A percentile compares a stretch with the other conserved stretches of the same genome.
Conservation (phyloP, 164 flowering plant genomes). For the Tetracentron sinense region DNA sequence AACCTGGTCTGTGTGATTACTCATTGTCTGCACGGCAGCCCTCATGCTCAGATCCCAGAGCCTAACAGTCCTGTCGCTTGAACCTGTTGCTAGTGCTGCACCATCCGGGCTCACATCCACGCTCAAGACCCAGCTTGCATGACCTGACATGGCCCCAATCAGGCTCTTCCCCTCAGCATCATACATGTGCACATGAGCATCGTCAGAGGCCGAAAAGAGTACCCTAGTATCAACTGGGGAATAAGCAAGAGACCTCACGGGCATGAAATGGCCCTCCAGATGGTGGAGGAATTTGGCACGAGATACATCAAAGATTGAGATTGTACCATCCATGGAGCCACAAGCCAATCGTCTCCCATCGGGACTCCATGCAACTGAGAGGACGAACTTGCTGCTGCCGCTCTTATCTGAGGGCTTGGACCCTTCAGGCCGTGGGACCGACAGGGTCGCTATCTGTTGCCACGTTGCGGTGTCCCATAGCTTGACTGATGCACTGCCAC, state of each 20-base stretch:
- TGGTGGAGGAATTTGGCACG: conserved; percentile 87
- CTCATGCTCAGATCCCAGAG: conserved; percentile 94
- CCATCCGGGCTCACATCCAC: conserved; percentile 96
- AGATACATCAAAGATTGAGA: conserved; percentile 75
- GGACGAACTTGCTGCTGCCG: conserved; percentile 83
- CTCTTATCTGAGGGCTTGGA: conserved; percentile 68
- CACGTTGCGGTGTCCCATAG: conserved; percentile 96
- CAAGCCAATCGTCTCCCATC: conserved; percentile 87
- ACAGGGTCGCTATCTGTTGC: conserved; percentile 56
- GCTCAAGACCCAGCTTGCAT: conserved; percentile 90
- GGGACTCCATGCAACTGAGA: conserved; percentile 96
- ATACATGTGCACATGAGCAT: conserved; percentile 77
- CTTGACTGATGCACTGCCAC: conserved; percentile 91
- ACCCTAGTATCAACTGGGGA: conserved; percentile 72
- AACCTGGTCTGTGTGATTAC: conserved; percentile 82
- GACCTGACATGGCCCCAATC: conserved; percentile 85
- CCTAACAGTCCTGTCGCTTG: conserved; percentile 85
- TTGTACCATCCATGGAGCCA: conserved; percentile 95
- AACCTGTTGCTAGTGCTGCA: conserved; percentile 81
- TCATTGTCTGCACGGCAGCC: conserved; percentile 88
- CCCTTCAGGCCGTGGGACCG: conserved; percentile 81
- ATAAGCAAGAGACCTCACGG: conserved; percentile 80
- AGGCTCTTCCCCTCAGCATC: conserved; percentile 83
- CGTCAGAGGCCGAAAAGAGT: conserved; percentile 87
- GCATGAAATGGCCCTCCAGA: conserved; percentile 95